A percentile compares a stretch with the other conserved stretches of the same genome.
Evolutionary conservation across 2,329 filamentous ascomycete species (phyloP).

Genomic region (Venturia effusa): DNA sequence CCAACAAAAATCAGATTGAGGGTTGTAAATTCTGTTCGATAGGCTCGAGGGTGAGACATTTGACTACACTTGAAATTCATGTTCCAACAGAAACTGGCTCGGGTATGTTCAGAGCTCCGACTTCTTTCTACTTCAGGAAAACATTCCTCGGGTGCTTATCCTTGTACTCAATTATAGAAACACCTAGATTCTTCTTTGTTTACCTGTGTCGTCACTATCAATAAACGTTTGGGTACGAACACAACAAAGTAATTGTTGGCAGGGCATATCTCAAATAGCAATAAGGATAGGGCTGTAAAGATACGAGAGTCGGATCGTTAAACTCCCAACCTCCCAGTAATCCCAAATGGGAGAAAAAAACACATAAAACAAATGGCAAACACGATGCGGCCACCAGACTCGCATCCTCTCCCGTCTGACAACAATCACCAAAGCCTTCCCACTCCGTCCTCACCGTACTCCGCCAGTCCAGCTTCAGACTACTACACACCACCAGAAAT

Average conservation of each 20-base stretch:
- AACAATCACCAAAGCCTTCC: not conserved
- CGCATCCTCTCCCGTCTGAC: not conserved
- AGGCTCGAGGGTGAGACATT: not conserved
- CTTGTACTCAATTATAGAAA: not conserved
- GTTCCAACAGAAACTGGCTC: not conserved
- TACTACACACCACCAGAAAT: not conserved
- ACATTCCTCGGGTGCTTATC: not conserved
- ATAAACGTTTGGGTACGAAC: not conserved
- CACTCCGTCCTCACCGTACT: not conserved
- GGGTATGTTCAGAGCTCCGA: not conserved
- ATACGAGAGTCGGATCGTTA: not conserved
- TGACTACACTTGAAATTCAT: not conserved
- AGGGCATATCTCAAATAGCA: not conserved
- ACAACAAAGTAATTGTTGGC: not conserved
- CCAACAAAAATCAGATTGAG: not conserved
- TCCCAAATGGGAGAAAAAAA: not conserved
- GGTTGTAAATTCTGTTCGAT: too few species aligned
- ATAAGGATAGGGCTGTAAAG: not conserved
- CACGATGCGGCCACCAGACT: not conserved
- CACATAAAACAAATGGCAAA: not conserved
- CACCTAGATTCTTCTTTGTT: not conserved
- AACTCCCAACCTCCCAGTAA: not conserved
- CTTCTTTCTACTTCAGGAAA: not conserved
- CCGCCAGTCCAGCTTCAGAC: not conserved
- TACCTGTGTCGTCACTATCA: not conserved